Base-by-base conservation (phyloP, 257 asterid genomes). In the Scutellaria minor region DNA sequence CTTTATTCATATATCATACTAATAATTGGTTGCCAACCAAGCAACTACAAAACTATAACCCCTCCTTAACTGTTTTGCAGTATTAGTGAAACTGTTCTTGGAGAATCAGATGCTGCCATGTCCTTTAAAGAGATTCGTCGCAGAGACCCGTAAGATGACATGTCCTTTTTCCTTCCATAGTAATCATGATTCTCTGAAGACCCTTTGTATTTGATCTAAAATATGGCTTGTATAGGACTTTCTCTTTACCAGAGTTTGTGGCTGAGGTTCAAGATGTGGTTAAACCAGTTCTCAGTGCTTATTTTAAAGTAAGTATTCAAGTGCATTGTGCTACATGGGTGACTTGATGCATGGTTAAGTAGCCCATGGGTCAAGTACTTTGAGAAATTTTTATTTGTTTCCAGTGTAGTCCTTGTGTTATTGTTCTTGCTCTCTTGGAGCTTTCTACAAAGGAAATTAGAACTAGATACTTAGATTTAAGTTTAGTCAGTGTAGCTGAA, bases 111-210 rank as follows among this genome's bases (percentile, higher is more conserved):
- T 82, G 81, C 95, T 55, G 98, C 98, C 79, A 77, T 89, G 91
- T 92, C 98, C 39, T 89, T 85, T 69, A 95, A 95, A 87, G 99
- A 95, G 87, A 95, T 95, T 64, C 91, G 97, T 4, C 93, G 88
- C 68, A 82, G 94, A 81, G 98, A 95, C 75, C 97, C 96, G 98
- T 92, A 87, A 80, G 96, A 72, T 47, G 74, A 39, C 72, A 77
- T 55, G 66, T 68, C 10, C 13, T 44, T 66, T 66, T 13, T 31
- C 51, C 11, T 18, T 57, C 70, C 22, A 31, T 31, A 31, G 37
- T 31, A 31, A 31, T 31, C 37, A 31, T 31, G 12, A 27, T 57
- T 62, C 24, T 41, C 14, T n/a, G 15, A 6, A 13, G 14, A 61
- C 14, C 7, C 27, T 65, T 11, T 37, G 44, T 37, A 42, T 79